Evolutionary conservation across 495 filamentous ascomycete genomes (phyloP).

Genomic region (Evernia prunastri): DNA sequence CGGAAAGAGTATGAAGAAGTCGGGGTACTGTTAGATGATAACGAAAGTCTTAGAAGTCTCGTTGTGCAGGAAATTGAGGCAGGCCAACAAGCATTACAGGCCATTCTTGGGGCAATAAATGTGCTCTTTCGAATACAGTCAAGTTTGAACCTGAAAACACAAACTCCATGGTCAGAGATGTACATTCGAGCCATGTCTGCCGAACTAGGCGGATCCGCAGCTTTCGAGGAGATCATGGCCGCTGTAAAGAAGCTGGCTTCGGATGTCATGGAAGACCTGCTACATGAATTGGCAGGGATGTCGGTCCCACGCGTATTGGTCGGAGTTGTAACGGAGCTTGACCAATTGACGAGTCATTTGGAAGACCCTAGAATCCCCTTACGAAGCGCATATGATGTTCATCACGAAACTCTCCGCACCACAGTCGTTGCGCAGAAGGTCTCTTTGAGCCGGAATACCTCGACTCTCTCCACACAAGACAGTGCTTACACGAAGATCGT

Average conservation of each 20-base stretch:
- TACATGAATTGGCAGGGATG: neutral
- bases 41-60: conserved; percentile 40
- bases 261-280: conserved; percentile 22
- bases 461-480: conserved; percentile 66
- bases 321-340: conserved; percentile 17
- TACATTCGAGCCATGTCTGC: conserved; percentile 52
- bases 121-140: conserved; percentile 42
- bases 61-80: conserved; percentile 31
- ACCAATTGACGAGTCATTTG: conserved; percentile 19
- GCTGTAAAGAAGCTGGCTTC: conserved; percentile 48
- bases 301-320: neutral
- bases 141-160: conserved; percentile 36
- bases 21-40: conserved; percentile 45
- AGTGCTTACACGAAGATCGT: conserved; percentile 69
- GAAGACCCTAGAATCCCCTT: conserved; percentile 27
- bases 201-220: conserved; percentile 45
- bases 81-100: conserved; percentile 39
- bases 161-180: conserved; percentile 43
- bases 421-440: conserved; percentile 86
- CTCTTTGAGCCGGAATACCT: conserved; percentile 73
- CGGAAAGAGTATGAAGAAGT: conserved; percentile 36
- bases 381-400: conserved; percentile 28
- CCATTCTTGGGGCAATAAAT: conserved; percentile 42
- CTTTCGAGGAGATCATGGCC: conserved; percentile 49
- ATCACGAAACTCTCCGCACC: conserved; percentile 71